phyloP scores from a whole-genome alignment of 2,329 filamentous ascomycete genomes.

The Aspergillus persii region DNA sequence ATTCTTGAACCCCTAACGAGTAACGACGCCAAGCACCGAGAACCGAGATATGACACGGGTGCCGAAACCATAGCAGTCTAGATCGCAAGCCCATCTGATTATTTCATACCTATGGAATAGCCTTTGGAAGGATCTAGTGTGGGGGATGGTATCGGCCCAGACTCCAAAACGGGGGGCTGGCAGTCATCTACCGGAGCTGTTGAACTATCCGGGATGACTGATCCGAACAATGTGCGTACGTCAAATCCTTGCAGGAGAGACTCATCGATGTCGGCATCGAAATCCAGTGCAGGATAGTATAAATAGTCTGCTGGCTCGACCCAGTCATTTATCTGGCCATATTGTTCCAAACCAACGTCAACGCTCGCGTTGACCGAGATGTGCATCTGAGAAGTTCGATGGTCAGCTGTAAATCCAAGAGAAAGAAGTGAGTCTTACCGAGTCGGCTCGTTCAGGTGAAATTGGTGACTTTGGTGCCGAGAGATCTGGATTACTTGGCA shows the following conservation, averaged over 20 bases:
- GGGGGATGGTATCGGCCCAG: background rate
- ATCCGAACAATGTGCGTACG: conserved; percentile 1
- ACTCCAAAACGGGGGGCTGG: background rate
- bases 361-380: background rate
- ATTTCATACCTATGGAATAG: background rate
- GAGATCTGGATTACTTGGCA: background rate
- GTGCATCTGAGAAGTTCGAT: background rate
- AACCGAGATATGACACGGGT: background rate
- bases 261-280: background rate
- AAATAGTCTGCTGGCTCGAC: background rate
- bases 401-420: background rate
- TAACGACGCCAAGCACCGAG: background rate
- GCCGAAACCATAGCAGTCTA: background rate
- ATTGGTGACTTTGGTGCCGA: background rate
- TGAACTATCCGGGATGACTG: background rate
- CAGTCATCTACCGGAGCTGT: background rate
- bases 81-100: background rate
- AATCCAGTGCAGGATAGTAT: background rate
- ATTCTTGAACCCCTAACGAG: background rate
- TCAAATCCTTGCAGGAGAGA: background rate
- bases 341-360: background rate
- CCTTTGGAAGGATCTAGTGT: background rate
- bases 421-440: background rate
- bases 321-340: background rate
- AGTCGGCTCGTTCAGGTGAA: background rate